Percentiles rank a stretch among this genome's conserved stretches.
Conservation (phyloP, 192 early-diverging fungal species). For the Podila verticillata region DNA sequence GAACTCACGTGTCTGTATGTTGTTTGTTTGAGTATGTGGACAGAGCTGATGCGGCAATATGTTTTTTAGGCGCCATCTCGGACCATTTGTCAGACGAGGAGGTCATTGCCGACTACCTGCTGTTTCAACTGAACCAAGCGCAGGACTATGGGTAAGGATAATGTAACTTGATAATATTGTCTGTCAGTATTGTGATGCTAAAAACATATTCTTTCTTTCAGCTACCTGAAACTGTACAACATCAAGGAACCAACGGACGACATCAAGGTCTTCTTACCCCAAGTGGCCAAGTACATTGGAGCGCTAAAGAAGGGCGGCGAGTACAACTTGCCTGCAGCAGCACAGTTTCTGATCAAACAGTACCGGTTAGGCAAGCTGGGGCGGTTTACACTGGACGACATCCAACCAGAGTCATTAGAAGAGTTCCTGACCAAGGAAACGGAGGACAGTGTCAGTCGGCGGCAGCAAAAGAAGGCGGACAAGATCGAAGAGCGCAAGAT, state of each 20-base stretch:
- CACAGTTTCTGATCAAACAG: slow-evolving; percentile 76
- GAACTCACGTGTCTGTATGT: neutral
- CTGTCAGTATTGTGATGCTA: neutral
- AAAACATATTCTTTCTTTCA: slow-evolving; percentile 18
- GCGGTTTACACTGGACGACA: slow-evolving; percentile 83
- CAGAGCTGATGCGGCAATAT: neutral
- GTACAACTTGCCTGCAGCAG: slow-evolving; percentile 71
- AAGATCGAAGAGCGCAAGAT: slow-evolving; percentile 58
- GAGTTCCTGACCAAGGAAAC: slow-evolving; percentile 54
- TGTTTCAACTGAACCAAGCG: slow-evolving; percentile 83
- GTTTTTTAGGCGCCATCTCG: slow-evolving; percentile 70
- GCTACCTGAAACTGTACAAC: slow-evolving; percentile 64
- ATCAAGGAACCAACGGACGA: slow-evolving; percentile 76
- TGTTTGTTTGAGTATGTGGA: neutral
- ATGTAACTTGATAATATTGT: neutral
- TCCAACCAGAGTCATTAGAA: slow-evolving; percentile 61
- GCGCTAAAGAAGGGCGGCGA: slow-evolving; percentile 73
- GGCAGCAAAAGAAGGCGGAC: slow-evolving; percentile 58
- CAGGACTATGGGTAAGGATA: slow-evolving; percentile 56
- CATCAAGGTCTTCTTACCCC: slow-evolving; percentile 68
- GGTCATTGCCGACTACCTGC: slow-evolving; percentile 90
- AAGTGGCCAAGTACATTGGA: slow-evolving; percentile 73
- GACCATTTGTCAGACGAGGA: slow-evolving; percentile 84
- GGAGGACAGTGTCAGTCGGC: slow-evolving; percentile 36
- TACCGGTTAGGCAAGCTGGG: slow-evolving; percentile 91